Base-by-base conservation (phyloP, 1,284 basidiomycete species). In the Apiotrichum siamense region DNA sequence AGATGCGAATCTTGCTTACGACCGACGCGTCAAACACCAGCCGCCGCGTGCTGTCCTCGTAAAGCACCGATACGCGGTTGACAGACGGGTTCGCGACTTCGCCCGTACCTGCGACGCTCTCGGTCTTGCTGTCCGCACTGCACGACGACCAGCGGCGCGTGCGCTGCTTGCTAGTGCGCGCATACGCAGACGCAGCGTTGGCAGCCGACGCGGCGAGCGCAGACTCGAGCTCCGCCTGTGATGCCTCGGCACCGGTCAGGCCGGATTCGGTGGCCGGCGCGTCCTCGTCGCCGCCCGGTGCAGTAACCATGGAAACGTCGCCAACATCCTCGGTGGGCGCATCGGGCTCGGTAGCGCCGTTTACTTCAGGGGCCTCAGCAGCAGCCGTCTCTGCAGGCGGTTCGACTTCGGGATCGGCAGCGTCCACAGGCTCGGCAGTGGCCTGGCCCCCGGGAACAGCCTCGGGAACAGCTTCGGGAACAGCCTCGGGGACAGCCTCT, bases 11-110 rank as follows among this genome's bases (percentile, higher is more conserved):
- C 52, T 79, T 81, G 39, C 87, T 83, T 31, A 97, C 87, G 21
- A 88, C 83, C 52, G 87, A 85, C 3, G 93, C 87, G 70, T 97
- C 87, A 54, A 97, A 80, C 24, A 93, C 85, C 41, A 98, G 78
- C 32, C 94, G 80, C 50, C 88, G 80, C 50, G 84, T 84, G 43
- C 88, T 89, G 37, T 85, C 85, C 55, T 91, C 90, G 71, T 94
- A 98, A 1, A 94, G 86, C 64, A 97, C 88, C 13, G 88, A 93
- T n/a, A 97, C 65, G 20, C 79, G 69, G 64, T 80, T 76, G 47
- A 65, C 44, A 4, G 54, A 59, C 5, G 62, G 54, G 25, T 52
- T 52, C 3, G 49, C 31, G 6, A 54, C 45, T 32, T 54, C 48
- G 48, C 47, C 33, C 15, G 50, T 20, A 3, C 23, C 44, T 11